phyloP scores from a whole-genome alignment of 306 rosid genomes.

The Abrus pulchellus region DNA sequence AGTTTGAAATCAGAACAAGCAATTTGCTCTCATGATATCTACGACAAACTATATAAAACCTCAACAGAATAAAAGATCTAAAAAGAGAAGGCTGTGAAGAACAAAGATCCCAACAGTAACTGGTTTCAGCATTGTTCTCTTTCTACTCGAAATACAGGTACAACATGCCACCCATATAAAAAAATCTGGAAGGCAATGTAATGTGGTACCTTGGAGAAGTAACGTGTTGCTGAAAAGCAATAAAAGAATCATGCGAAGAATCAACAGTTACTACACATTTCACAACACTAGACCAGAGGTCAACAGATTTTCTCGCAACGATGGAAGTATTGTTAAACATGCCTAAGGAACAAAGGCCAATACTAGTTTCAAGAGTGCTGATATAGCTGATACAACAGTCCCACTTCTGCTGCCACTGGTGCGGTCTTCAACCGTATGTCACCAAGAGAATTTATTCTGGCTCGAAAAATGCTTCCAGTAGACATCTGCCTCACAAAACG shows the following conservation, averaged over 20 bases:
- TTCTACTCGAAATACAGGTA: slow-evolving; percentile 42
- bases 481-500: slow-evolving; percentile 91
- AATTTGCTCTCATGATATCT: slow-evolving; percentile 4
- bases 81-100: background rate
- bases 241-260: slow-evolving; percentile 56
- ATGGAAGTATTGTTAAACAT: slow-evolving; percentile 37
- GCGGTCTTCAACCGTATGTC: slow-evolving; percentile 56
- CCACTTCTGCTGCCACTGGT: slow-evolving; percentile 56
- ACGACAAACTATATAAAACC: background rate
- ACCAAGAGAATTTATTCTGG: slow-evolving; percentile 69
- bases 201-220: slow-evolving; percentile 51
- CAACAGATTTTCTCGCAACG: slow-evolving; percentile 47
- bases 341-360: slow-evolving; percentile 27
- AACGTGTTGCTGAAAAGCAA: slow-evolving; percentile 46
- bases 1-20: slow-evolving; percentile 6
- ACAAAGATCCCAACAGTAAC: slow-evolving; percentile 28
- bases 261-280: slow-evolving; percentile 60
- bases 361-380: slow-evolving; percentile 57
- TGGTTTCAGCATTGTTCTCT: slow-evolving; percentile 33
- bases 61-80: background rate
- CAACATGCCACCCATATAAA: slow-evolving; percentile 63
- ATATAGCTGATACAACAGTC: slow-evolving; percentile 65
- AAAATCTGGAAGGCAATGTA: slow-evolving; percentile 67
- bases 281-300: slow-evolving; percentile 51
- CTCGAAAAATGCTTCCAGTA: slow-evolving; percentile 69